A percentile compares a stretch with the other conserved stretches of the same genome.
phyloP scores from a whole-genome alignment of 257 asterid genomes.

The Nicotiana paniculata region DNA sequence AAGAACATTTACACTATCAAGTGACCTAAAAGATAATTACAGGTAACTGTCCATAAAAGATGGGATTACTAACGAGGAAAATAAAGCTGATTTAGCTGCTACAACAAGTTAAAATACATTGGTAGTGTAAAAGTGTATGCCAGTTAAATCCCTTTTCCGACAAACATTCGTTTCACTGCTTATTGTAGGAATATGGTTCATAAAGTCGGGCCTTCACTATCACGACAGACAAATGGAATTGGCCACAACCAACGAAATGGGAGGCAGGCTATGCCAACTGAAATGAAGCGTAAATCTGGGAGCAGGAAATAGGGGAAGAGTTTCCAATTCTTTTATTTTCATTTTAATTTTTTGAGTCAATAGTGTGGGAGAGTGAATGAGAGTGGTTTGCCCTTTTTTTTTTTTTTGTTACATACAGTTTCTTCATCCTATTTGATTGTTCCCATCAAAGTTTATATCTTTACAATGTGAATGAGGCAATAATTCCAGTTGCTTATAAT shows the following conservation, averaged over 20 bases:
- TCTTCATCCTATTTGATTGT: neutral
- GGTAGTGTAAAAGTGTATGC: no score
- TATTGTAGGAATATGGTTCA: constrained; percentile 54
- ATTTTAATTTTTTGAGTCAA: constrained; percentile 7
- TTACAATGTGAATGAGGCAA: constrained; percentile 38
- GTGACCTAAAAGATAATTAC: no score
- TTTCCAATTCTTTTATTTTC: constrained; percentile 12
- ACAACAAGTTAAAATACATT: no score
- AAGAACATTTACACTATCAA: no score
- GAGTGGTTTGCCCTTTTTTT: constrained; percentile 19
- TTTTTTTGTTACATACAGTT: neutral
- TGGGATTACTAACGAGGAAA: no score
- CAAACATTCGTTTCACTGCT: neutral
- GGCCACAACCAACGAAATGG: constrained; percentile 45
- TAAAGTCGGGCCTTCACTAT: constrained; percentile 55
- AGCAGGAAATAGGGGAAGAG: constrained; percentile 42
- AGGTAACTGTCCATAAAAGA: no score
- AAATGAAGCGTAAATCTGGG: constrained; percentile 57
- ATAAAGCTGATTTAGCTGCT: no score
- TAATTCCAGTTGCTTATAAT: constrained; percentile 49
- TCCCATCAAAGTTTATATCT: constrained; percentile 5
- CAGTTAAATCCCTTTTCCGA: no score
- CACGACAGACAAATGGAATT: constrained; percentile 44
- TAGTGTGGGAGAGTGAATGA: constrained; percentile 18
- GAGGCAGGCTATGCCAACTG: constrained; percentile 36